Base-by-base conservation (phyloP, 768 basidiomycete species). In the Glaciozyma martinii region DNA sequence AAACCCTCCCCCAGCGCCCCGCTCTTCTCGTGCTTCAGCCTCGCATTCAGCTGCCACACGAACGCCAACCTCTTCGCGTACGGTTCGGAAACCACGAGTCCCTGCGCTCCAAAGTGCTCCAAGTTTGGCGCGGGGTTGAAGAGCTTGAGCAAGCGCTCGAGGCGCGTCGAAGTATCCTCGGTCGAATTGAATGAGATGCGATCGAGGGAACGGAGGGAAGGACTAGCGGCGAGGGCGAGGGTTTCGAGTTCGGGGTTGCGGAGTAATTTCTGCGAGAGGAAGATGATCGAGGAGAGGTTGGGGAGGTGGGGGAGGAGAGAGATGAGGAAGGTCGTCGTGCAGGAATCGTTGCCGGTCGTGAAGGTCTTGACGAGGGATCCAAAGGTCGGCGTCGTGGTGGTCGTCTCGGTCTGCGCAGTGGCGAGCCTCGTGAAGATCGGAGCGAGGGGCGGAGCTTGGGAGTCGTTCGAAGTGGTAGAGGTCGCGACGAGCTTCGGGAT, bases 121-220 rank as follows among this genome's bases (percentile, higher is more conserved):
- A 63, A 3, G 47, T 63, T 63, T 10, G 56, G 56, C 21, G 62
- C 62, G 3, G 27, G 37, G 47, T 63, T 63, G 56, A 58, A 44
- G 37, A 63, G 62, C 37, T 40, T 40, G 10, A 40, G 37, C 37
- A 40, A 40, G 37, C 37, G 37, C 37, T 40, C 37, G 10, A 40
- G 10, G 7, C 37, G 37, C 37, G 37, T 40, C 37, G 37, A 40
- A 40, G 10, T 40, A 2, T 40, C 37, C 37, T 40, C 37, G 2
- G 37, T 40, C 37, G 37, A 40, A 13, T 40, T 40, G 37, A 40
- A 40, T 13, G 37, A 8, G 12, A 40, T 8, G 5, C 37, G 37
- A 13, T 40, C 37, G 37, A 40, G 37, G 10, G 37, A 12, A 13
- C 37, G 37, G 37, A 40, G 37, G 10, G 12, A 12, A 2, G 37